Evolutionary conservation across 495 filamentous ascomycete species (phyloP), one percentile per base, ranked within the genome.

Genomic region (Podospora sp.): DNA sequence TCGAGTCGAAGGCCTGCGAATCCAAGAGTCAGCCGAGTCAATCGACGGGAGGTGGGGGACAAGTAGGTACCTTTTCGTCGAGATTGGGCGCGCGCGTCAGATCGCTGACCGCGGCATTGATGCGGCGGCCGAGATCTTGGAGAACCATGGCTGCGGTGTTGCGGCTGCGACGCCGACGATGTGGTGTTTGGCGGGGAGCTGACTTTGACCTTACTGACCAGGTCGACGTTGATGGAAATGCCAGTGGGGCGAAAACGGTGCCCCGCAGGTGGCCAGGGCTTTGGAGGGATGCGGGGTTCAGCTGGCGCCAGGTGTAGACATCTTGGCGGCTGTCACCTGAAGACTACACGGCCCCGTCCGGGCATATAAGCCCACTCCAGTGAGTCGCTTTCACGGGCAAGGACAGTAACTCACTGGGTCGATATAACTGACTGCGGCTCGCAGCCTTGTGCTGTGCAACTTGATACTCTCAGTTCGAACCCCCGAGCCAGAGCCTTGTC

Each of bases 91-190:
- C 92, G 70, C 95, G 85, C 51, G 95, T 96, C 71, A 98, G 85
- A 80, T 98, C 94, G 71, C 89, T 92, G 76, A 99, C 91, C 71
- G 95, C 95, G 82, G 92, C 88, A 79, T 97, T 98, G 78, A 99
- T 97, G 78, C 96, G 96, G 86, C 94, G 92, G 69, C 95, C 95
- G 25, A 99, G 85, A 86, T 98, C 95, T 88, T 97, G 93, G 69
- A 99, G 89, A 84, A 99, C 95, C 95, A 99, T 99, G 73, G 61
- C 83, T 78, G 29, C 50, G 55, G 55, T 46, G 40, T 46, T 12
- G 56, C 65, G 62, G 71, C 63, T 29, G 35, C 35, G 65, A 68
- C 33, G 65, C 65, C 71, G 60, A 65, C 52, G 46, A 26, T 55
- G 36, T 66, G 46, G 61, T 33, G 49, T 18, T 63, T 18, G 7